Conservation (phyloP, 2,329 filamentous ascomycete species). For the Scedosporium apiospermum region DNA sequence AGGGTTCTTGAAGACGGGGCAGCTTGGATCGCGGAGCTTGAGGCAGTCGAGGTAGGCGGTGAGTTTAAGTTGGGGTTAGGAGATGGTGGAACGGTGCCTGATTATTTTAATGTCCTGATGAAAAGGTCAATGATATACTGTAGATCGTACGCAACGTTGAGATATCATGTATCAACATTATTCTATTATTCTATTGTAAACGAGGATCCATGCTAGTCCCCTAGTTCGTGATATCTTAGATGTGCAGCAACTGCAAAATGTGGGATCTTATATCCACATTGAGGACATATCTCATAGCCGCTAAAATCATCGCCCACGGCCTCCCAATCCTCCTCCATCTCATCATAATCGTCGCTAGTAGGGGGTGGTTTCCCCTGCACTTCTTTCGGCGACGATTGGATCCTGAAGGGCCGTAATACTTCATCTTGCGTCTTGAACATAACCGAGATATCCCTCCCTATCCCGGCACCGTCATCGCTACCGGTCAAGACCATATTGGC, state of each 20-base stretch:
- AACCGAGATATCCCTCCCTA: conserved; percentile 66
- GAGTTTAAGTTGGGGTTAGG: not conserved
- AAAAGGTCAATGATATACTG: not conserved
- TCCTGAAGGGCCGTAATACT: conserved; percentile 56
- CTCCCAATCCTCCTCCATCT: conserved; percentile 11
- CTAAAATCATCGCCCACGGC: conserved; percentile 16
- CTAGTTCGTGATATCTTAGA: conserved; percentile 36
- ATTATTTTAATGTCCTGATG: not conserved
- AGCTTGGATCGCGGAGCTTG: conserved; percentile 47
- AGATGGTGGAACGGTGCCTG: not conserved
- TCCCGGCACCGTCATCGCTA: conserved; percentile 36
- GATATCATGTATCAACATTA: not conserved
- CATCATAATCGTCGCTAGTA: conserved; percentile 19
- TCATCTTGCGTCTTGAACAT: conserved; percentile 76
- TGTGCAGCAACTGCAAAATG: conserved; percentile 51
- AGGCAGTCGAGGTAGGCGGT: not conserved
- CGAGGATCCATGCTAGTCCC: conserved; percentile 10
- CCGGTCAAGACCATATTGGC: conserved; percentile 67
- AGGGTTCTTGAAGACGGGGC: conserved; percentile 81
- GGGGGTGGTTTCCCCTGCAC: conserved; percentile 17
- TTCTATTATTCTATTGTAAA: not conserved
- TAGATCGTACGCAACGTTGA: not conserved
- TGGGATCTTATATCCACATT: conserved; percentile 45
- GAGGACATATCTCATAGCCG: conserved; percentile 24
- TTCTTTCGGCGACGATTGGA: conserved; percentile 10